Evolutionary conservation across 1,139 yeast genomes (phyloP).

Genomic region (Yamadazyma buinensis): DNA sequence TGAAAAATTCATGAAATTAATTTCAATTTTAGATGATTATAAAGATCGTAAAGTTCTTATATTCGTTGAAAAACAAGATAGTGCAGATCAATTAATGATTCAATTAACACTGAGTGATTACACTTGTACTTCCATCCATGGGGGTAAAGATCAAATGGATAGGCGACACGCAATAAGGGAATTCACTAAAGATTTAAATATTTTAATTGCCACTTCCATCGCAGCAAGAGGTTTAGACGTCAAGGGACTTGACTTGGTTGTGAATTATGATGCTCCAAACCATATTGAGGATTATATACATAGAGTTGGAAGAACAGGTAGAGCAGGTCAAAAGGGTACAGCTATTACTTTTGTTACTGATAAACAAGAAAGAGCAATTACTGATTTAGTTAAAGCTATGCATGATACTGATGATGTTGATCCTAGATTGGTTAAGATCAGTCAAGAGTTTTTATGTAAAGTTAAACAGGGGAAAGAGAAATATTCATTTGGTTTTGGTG

Average conservation of each 20-base stretch:
- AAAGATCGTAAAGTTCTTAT: constrained; percentile 54
- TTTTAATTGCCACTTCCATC: constrained; percentile 86
- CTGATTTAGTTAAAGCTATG: constrained; percentile 72
- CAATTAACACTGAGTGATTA: constrained; percentile 56
- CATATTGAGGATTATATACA: constrained; percentile 97
- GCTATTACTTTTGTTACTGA: constrained; percentile 73
- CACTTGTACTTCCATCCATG: constrained; percentile 72
- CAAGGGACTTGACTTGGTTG: constrained; percentile 70
- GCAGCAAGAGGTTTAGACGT: constrained; percentile 96
- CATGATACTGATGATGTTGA: constrained; percentile 47
- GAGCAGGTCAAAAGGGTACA: constrained; percentile 79
- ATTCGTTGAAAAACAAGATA: constrained; percentile 83
- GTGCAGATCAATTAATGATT: constrained; percentile 68
- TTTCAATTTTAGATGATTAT: constrained; percentile 51
- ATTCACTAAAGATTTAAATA: constrained; percentile 58
- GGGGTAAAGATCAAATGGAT: constrained; percentile 88
- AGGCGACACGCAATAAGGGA: constrained; percentile 72
- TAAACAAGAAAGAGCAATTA: constrained; percentile 64
- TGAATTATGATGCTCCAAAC: constrained; percentile 85
- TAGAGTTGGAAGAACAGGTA: constrained; percentile 93
- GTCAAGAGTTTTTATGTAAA: constrained; percentile 54
- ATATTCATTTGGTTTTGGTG: constrained; percentile 80
- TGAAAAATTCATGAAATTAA: constrained; percentile 50
- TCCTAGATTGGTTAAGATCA: constrained; percentile 47
- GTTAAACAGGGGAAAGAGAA: constrained; percentile 69